These are phyloP conservation scores for Phytophthora sp. DNA, from an alignment of 352 stramenopile genomes.

Conservation along the genomic window DNA sequence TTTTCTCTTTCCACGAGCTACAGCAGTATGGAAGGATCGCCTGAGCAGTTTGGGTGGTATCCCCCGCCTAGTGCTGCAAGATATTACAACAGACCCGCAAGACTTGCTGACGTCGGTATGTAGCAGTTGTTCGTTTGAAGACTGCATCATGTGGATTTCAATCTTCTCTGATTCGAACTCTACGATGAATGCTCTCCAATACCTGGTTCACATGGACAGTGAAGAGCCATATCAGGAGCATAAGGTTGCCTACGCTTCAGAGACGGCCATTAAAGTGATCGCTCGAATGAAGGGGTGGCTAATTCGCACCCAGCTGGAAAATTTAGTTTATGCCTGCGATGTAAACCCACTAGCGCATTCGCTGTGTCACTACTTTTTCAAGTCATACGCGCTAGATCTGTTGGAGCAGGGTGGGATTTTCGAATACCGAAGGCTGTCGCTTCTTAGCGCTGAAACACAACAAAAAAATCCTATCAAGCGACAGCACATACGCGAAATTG, in stretches of 20 bases:
- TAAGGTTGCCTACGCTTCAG: not conserved
- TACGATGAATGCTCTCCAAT: not conserved
- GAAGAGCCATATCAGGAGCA: not conserved
- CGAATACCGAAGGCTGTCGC: not conserved
- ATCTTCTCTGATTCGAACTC: not conserved
- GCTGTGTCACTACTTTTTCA: not conserved
- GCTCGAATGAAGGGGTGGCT: not conserved
- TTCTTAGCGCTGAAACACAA: not conserved
- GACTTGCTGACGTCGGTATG: not conserved
- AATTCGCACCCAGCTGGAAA: not conserved
- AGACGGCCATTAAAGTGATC: not conserved
- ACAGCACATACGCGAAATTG: not conserved
- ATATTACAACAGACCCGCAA: not conserved
- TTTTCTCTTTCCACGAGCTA: constrained; percentile 19
- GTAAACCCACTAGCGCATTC: not conserved
- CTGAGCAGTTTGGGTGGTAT: constrained; percentile 24
- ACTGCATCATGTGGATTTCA: not conserved
- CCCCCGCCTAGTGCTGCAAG: not conserved
- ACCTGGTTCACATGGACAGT: not conserved
- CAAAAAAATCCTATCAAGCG: not conserved
- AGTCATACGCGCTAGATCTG: not conserved
- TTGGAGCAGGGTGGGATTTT: not conserved
- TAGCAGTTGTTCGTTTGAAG: not conserved
- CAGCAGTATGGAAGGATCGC: constrained; percentile 16
- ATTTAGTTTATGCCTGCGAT: not conserved